These are phyloP conservation scores for Cyberlindnera bimundalis DNA, from an alignment of 805 yeast species.

Conservation along the genomic window DNA sequence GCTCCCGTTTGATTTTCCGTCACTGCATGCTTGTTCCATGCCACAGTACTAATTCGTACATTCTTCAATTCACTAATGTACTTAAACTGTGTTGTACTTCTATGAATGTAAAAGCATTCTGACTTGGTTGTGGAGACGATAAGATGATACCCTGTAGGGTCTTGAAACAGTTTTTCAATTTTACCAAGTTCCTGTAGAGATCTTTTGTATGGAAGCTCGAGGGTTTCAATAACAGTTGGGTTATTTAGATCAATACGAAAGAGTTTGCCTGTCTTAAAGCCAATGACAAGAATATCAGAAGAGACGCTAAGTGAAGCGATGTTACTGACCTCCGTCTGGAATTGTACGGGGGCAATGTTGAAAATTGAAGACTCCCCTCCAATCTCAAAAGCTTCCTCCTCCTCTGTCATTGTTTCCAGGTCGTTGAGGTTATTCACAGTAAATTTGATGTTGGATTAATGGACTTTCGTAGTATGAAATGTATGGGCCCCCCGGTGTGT, in stretches of 20 bases:
- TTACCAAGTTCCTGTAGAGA: constrained; percentile 28
- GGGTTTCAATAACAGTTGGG: constrained; percentile 54
- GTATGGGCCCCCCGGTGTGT: no score
- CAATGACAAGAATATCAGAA: constrained; percentile 53
- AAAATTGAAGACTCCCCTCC: constrained; percentile 17
- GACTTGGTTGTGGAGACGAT: constrained; percentile 44
- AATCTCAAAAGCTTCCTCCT: constrained; percentile 12
- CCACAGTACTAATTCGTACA: constrained; percentile 38
- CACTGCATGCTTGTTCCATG: constrained; percentile 37
- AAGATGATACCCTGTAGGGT: constrained; percentile 50
- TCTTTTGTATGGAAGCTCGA: constrained; percentile 32
- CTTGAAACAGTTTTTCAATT: constrained; percentile 41
- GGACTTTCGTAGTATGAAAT: no score
- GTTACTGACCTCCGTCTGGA: constrained; percentile 44
- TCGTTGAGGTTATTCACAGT: no score
- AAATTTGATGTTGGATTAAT: no score
- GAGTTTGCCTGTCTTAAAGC: constrained; percentile 49
- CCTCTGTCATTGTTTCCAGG: no score
- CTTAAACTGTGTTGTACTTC: constrained; percentile 38
- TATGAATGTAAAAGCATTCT: constrained; percentile 47
- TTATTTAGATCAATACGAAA: constrained; percentile 62
- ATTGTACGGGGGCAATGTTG: constrained; percentile 43
- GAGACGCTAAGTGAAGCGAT: constrained; percentile 51
- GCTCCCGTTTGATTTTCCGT: constrained; percentile 40
- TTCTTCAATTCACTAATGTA: constrained; percentile 46